phyloP scores from a whole-genome alignment of 2,329 filamentous ascomycete species.

The Hypoxylon sp. region DNA sequence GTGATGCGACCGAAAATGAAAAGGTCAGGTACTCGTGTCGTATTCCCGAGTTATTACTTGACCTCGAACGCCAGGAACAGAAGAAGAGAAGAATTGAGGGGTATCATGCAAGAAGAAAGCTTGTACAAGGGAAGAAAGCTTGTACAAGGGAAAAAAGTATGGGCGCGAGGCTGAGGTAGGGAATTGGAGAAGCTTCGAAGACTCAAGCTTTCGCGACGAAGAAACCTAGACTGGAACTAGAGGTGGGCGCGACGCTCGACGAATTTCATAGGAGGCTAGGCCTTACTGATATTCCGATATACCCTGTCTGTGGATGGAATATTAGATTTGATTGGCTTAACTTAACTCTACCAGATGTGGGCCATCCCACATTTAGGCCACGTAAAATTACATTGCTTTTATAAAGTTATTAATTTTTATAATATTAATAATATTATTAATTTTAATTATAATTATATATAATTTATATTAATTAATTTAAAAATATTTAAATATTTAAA shows the following conservation, averaged over 20 bases:
- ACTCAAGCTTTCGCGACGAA: conserved; percentile 36
- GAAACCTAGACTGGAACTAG: conserved; percentile 19
- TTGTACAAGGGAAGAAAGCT: conserved; percentile 32
- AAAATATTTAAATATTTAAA: not conserved
- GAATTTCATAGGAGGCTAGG: conserved; percentile 48
- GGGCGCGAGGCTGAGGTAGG: conserved; percentile 23
- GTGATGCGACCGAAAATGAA: conserved; percentile 15
- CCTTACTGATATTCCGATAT: conserved; percentile 43
- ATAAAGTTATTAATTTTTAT: too few relatives aligned
- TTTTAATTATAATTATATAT: too few relatives aligned
- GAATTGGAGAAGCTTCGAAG: conserved; percentile 36
- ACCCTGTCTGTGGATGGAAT: not conserved
- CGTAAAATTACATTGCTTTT: too few relatives aligned
- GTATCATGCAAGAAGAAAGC: conserved; percentile 45
- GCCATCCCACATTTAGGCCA: too few relatives aligned
- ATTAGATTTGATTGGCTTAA: conserved; percentile 39
- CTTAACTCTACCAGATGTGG: too few relatives aligned
- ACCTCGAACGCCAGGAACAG: conserved; percentile 5
- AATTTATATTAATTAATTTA: not conserved
- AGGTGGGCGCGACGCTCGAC: conserved; percentile 44
- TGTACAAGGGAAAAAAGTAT: conserved; percentile 30
- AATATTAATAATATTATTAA: too few relatives aligned
- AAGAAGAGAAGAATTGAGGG: conserved; percentile 32
- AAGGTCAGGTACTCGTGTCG: not conserved
- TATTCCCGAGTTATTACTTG: not conserved